Conservation (phyloP, 345 rosid genomes). For the Crucihimalaya himalaica region DNA sequence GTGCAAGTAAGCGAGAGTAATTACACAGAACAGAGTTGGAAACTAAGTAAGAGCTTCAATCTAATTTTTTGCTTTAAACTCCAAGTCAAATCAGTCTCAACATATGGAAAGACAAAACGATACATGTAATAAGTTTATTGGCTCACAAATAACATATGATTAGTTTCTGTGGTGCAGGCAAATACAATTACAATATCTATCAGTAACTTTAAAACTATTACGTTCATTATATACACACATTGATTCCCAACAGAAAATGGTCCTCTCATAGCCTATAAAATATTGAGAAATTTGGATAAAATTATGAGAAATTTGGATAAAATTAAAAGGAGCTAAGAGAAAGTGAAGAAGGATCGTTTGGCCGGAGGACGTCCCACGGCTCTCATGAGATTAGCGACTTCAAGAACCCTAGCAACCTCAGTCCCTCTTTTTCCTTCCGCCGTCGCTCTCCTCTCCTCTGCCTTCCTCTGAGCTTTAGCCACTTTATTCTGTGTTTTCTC, state of each 20-base stretch:
- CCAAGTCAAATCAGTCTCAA: neutral
- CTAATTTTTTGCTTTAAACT: neutral
- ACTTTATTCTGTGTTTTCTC: slow-evolving; percentile 92
- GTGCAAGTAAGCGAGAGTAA: neutral
- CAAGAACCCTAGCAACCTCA: slow-evolving; percentile 70
- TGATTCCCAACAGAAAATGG: slow-evolving; percentile 20
- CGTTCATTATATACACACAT: slow-evolving; percentile 13
- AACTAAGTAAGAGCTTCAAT: neutral
- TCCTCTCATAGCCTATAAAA: neutral
- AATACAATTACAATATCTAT: neutral
- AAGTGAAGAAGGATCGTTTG: slow-evolving; percentile 76
- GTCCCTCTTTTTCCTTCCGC: slow-evolving; percentile 84
- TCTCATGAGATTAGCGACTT: slow-evolving; percentile 84
- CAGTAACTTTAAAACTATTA: neutral
- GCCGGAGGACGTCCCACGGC: slow-evolving; percentile 90
- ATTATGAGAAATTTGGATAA: neutral
- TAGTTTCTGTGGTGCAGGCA: neutral
- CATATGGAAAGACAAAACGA: neutral
- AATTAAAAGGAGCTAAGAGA: slow-evolving; percentile 10
- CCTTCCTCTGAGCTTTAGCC: slow-evolving; percentile 81
- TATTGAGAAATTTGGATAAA: neutral
- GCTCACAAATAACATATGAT: neutral
- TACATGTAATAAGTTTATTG: neutral
- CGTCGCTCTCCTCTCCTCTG: slow-evolving; percentile 91
- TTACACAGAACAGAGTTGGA: neutral